phyloP scores from a whole-genome alignment of 768 basidiomycete genomes.

The Naganishia vaughanmartiniae region DNA sequence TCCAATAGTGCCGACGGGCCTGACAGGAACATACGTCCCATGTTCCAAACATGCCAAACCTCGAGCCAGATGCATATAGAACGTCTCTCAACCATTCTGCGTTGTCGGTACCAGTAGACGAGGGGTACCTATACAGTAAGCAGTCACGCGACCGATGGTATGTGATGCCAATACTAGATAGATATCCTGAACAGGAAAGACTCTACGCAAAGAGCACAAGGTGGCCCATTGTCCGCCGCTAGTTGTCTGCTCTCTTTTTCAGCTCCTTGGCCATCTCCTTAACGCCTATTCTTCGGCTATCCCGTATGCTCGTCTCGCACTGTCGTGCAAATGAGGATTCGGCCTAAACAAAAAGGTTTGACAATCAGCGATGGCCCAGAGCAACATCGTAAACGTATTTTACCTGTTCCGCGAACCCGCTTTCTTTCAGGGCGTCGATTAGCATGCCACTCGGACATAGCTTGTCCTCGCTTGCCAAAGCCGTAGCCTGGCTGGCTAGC shows the following conservation, averaged over 20 bases:
- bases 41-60: no score
- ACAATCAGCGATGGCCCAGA: background rate
- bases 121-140: background rate
- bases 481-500: slow-evolving; percentile 3
- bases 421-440: slow-evolving; percentile 10
- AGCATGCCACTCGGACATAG: slow-evolving; percentile 3
- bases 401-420: slow-evolving; percentile 11
- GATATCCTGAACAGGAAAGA: background rate
- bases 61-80: no score
- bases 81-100: no score
- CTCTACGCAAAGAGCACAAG: background rate
- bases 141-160: background rate
- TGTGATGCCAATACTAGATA: background rate
- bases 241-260: slow-evolving; percentile 22
- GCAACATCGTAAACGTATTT: background rate
- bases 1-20: no score
- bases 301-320: slow-evolving; percentile 25
- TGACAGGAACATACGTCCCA: no score
- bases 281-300: slow-evolving; percentile 27
- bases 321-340: slow-evolving; percentile 15
- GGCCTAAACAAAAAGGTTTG: background rate
- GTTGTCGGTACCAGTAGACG: no score
- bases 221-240: background rate
- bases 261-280: slow-evolving; percentile 27
- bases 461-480: slow-evolving; percentile 12